phyloP scores from a whole-genome alignment of 1,284 basidiomycete genomes.

The Microbotryum saponariae region DNA sequence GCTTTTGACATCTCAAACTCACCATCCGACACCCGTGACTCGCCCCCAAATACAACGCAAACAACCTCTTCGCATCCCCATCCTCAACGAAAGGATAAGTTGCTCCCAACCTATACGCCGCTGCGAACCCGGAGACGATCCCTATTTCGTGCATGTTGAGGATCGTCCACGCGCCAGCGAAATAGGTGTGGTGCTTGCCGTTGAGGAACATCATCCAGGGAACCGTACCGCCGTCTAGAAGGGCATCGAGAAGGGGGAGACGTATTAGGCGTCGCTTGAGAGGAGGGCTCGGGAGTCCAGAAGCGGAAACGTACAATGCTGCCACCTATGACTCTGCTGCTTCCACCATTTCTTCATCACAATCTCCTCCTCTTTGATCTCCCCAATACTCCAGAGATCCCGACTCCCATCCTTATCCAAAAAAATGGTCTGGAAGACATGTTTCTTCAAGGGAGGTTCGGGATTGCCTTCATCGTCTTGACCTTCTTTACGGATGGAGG shows the following conservation, averaged over 20 bases:
- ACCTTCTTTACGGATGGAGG: background rate
- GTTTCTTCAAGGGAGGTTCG: slow-evolving; percentile 42
- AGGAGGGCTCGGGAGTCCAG: background rate
- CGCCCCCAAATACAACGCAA: slow-evolving; percentile 5
- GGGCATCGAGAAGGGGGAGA: slow-evolving; percentile 34
- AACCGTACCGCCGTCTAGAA: slow-evolving; percentile 47
- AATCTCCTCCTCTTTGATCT: slow-evolving; percentile 49
- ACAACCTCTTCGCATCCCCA: slow-evolving; percentile 6
- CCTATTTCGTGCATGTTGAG: slow-evolving; percentile 53
- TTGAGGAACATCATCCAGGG: slow-evolving; percentile 58
- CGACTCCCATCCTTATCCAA: slow-evolving; percentile 50
- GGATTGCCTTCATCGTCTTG: slow-evolving; percentile 2
- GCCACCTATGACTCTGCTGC: slow-evolving; percentile 55
- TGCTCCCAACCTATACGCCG: slow-evolving; percentile 54
- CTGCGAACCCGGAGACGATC: slow-evolving; percentile 53
- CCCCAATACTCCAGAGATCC: slow-evolving; percentile 50
- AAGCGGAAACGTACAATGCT: slow-evolving; percentile 31
- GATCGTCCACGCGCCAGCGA: slow-evolving; percentile 42
- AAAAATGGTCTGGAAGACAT: slow-evolving; percentile 61
- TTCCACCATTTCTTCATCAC: slow-evolving; percentile 57
- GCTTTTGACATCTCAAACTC: background rate
- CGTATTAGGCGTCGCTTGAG: no score
- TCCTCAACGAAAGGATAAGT: slow-evolving; percentile 41
- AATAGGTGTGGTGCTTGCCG: slow-evolving; percentile 48
- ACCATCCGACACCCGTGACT: slow-evolving; percentile 8